Evolutionary conservation across 306 rosid species (phyloP).

Genomic region (Cicer pinnatifidum): DNA sequence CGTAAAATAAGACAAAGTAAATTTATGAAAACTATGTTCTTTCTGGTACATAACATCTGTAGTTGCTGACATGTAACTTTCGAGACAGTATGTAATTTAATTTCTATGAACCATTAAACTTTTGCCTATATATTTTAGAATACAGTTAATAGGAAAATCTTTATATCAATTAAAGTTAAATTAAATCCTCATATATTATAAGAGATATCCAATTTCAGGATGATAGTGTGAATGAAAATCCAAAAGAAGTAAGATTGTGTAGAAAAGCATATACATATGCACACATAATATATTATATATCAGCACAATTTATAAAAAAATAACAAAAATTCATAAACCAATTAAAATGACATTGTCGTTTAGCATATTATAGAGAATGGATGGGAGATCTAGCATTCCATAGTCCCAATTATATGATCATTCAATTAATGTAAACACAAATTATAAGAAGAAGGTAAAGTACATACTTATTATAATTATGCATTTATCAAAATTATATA

Average conservation of each 20-base stretch:
- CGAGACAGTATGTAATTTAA: not conserved
- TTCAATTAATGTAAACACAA: constrained; percentile 2
- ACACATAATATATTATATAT: not conserved
- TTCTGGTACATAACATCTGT: constrained; percentile 15
- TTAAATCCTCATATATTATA: not conserved
- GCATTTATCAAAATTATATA: not conserved
- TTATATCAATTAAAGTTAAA: not conserved
- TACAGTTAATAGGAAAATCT: not conserved
- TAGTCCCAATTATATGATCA: constrained; percentile 33
- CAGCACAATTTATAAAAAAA: constrained; percentile 11
- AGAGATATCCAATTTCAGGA: constrained; percentile 23
- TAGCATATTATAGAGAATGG: constrained; percentile 41
- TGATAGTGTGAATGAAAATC: constrained; percentile 30
- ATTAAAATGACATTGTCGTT: constrained; percentile 12
- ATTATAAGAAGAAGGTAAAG: not conserved
- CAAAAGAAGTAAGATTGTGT: constrained; percentile 38
- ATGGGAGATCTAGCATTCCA: constrained; percentile 11
- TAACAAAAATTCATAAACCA: constrained; percentile 22
- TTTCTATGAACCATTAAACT: not conserved
- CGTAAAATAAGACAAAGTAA: constrained; percentile 34
- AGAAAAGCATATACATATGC: constrained; percentile 21
- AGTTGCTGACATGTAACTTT: constrained; percentile 26
- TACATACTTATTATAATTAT: not conserved
- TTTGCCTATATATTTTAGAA: not conserved
- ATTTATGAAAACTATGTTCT: constrained; percentile 8